A percentile compares a stretch with the other conserved stretches of the same genome.
Conservation (phyloP, 257 asterid species). For the Solanum paucissectum region DNA sequence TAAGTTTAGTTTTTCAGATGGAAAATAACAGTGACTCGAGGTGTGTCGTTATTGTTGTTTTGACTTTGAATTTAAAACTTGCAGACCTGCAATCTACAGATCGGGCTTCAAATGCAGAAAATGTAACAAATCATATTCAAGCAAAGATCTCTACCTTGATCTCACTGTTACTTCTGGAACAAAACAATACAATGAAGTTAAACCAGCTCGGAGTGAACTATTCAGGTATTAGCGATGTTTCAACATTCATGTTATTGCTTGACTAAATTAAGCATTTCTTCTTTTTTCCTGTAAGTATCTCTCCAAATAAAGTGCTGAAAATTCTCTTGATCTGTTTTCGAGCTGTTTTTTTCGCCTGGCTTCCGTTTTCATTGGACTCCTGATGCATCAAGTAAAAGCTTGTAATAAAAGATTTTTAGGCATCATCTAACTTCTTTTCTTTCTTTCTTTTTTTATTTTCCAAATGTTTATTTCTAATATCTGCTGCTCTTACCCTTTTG, state of each 20-base stretch:
- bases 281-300: background rate
- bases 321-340: background rate
- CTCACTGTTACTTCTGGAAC: constrained; percentile 84
- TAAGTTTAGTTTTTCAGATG: constrained; percentile 22
- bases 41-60: background rate
- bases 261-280: background rate
- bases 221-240: constrained; percentile 45
- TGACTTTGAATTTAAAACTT: constrained; percentile 3
- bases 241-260: background rate
- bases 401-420: background rate
- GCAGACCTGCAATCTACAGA: constrained; percentile 87
- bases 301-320: background rate
- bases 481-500: constrained; percentile 1
- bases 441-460: background rate
- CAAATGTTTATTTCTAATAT: constrained; percentile 7
- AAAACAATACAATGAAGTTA: constrained; percentile 65
- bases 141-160: constrained; percentile 83
- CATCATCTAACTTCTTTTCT: background rate
- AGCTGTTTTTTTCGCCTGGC: background rate
- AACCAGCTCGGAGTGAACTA: constrained; percentile 75
- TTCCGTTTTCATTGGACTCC: background rate
- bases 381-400: background rate
- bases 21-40: background rate
- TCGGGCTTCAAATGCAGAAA: constrained; percentile 77
- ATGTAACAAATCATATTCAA: constrained; percentile 80